A percentile compares a stretch with the other conserved stretches of the same genome.
These are phyloP conservation scores for Agaricales sp. DNA, from an alignment of 1,284 basidiomycete species.

Conservation along the genomic window DNA sequence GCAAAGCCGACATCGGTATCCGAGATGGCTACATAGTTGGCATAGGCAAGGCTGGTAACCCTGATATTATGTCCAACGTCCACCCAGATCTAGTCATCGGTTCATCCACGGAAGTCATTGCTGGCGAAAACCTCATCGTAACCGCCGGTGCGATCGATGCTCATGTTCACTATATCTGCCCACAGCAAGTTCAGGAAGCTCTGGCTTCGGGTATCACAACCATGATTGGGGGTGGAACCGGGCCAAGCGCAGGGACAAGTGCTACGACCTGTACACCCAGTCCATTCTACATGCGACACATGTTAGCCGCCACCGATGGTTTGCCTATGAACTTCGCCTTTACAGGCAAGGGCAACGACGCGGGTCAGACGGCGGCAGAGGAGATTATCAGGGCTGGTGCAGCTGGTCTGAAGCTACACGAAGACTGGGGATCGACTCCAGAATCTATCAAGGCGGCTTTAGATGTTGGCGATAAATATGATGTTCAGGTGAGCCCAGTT, in stretches of 20 bases:
- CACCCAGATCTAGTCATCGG: constrained; percentile 72
- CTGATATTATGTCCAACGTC: constrained; percentile 85
- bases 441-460: constrained; percentile 75
- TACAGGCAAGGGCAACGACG: constrained; percentile 93
- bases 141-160: constrained; percentile 93
- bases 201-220: constrained; percentile 74
- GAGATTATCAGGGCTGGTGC: constrained; percentile 88
- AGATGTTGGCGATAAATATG: constrained; percentile 83
- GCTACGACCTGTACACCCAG: constrained; percentile 95
- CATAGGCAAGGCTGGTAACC: constrained; percentile 96
- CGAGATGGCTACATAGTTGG: constrained; percentile 78
- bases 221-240: constrained; percentile 89
- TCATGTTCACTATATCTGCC: constrained; percentile 91
- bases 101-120: constrained; percentile 87
- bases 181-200: constrained; percentile 76
- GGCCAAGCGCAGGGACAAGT: constrained; percentile 82
- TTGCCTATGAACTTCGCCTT: constrained; percentile 90
- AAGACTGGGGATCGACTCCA: constrained; percentile 97
- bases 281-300: constrained; percentile 78
- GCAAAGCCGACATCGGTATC: constrained; percentile 98
- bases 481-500: constrained; percentile 66
- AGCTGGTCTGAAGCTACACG: constrained; percentile 89
- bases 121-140: constrained; percentile 88
- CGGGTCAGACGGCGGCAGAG: constrained; percentile 59
- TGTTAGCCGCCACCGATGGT: constrained; percentile 84